Percentiles rank a stretch among this genome's conserved stretches.
These are phyloP conservation scores for Colletotrichum euphorbiae DNA, from an alignment of 2,329 filamentous ascomycete species.

Conservation along the genomic window DNA sequence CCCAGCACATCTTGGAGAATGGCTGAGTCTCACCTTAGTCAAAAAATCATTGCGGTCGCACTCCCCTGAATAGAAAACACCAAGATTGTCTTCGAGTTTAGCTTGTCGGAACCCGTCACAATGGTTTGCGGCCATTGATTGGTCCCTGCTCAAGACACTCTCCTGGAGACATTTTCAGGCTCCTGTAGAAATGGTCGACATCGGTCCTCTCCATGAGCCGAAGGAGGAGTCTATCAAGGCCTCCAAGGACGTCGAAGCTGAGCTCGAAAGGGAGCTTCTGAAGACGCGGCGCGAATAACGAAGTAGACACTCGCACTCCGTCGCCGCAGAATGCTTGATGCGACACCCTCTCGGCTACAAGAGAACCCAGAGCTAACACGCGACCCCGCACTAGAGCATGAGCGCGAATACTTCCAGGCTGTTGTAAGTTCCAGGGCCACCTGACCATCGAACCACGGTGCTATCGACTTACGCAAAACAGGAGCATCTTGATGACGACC, in stretches of 20 bases:
- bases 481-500: slow-evolving; percentile 51
- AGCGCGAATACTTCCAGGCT: slow-evolving; percentile 66
- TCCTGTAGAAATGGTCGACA: slow-evolving; percentile 64
- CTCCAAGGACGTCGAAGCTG: slow-evolving; percentile 60
- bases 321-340: not conserved
- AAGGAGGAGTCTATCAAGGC: slow-evolving; percentile 63
- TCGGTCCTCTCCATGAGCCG: slow-evolving; percentile 60
- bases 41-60: too few species aligned
- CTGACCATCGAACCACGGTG: slow-evolving; percentile 1
- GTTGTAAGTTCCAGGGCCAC: slow-evolving; percentile 47
- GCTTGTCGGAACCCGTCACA: not conserved
- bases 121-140: not conserved
- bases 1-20: too few species aligned
- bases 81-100: too few species aligned
- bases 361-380: slow-evolving; percentile 22
- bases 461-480: slow-evolving; percentile 35
- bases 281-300: slow-evolving; percentile 60
- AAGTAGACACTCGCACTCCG: slow-evolving; percentile 47
- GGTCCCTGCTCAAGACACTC: not conserved
- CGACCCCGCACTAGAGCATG: slow-evolving; percentile 57
- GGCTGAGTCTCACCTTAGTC: too few species aligned
- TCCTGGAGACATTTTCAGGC: slow-evolving; percentile 50
- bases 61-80: too few species aligned
- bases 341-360: too few species aligned
- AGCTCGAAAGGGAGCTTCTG: slow-evolving; percentile 64